Base-by-base conservation (phyloP, 441 rosid genomes). In the Populus hybrid region DNA sequence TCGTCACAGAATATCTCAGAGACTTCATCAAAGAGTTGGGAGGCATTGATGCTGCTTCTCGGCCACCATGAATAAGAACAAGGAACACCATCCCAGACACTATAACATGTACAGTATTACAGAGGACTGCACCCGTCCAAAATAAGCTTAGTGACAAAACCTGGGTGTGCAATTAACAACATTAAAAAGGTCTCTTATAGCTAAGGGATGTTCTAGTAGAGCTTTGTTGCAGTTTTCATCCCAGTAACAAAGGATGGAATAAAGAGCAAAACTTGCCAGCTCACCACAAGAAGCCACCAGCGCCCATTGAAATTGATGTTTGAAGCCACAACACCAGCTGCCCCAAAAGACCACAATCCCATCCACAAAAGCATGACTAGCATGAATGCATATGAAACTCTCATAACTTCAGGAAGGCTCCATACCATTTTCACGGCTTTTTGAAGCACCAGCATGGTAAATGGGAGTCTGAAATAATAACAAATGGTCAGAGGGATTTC, bases 231-330 rank as follows among this genome's bases (percentile, higher is more conserved):
- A 66, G 77, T 77, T 85, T 67, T 50, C 72, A 83, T 81, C 79
- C 83, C 82, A 78, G 70, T 46, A 46, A 79, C 54, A 74, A 61
- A 46, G 75, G 67, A 64, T 77, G 73, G 73, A 82, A 83, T 75
- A 32, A 82, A 85, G 81, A 81, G 86, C 87, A 94, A 88, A 93
- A 92, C 99, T 95, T 93, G 97, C 97, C 98, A 88, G 91, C 97
- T 95, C 99, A 95, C 99, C 99, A 94, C 88, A 89, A 96, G 96
- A 90, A 96, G 97, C 97, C 99, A 96, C 97, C 95, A 94, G 70
- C 95, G 85, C 70, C 90, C 92, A 1, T 84, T 86, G 79, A 89
- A 88, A 9, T 82, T 94, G 90, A 91, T 81, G 84, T 89, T 88
- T 70, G 97, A 94, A 38, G 99, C 97, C 81, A 96, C 93, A 77